Base-by-base conservation (phyloP, 805 yeast species). In the Saturnispora quitensis region DNA sequence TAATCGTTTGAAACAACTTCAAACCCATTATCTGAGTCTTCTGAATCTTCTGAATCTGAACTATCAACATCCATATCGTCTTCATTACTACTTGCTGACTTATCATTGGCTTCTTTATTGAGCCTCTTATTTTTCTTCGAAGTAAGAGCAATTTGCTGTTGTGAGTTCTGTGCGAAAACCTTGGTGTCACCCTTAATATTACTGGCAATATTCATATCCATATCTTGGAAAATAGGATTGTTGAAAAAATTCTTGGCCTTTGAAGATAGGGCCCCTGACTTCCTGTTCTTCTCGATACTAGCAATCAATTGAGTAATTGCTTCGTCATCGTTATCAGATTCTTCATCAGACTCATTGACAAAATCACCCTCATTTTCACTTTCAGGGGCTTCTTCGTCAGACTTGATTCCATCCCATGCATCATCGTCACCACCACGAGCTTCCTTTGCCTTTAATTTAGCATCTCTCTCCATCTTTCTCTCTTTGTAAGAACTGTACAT, bases 401-500 rank as follows among this genome's bases (percentile, higher is more conserved):
- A 82, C 34, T 72, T 64, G 53, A 86, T 81, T 55, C 93, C 93
- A 44, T 82, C 84, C 93, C 93, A 86, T 8, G 60, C 57, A 56
- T 84, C 93, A 58, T 81, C 81, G 50, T 73, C 86, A 58, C 82
- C 89, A 36, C 88, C 90, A 68, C 93, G 77, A 35, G 84, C 81
- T 61, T 74, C 73, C 62, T 81, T 85, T 24, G 91, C 89, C 58
- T 78, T 75, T 60, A 73, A 75, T 47, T 78, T 83, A 9, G 89
- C 82, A 65, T 84, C 84, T 58, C 78, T 76, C 64, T 85, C 89
- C 31, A 85, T 74, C 63, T 73, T 78, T 58, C 80, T 71, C 54
- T 80, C 77, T 64, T 87, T 87, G 65, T 79, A 89, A 40, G 77
- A 73, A 48, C 73, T 70, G 63, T 90, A 90, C 96, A 89, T 87